Evolutionary conservation across 1,284 basidiomycete species (phyloP), one percentile per base, ranked within the genome.

Genomic region (Abortiporus biennis): DNA sequence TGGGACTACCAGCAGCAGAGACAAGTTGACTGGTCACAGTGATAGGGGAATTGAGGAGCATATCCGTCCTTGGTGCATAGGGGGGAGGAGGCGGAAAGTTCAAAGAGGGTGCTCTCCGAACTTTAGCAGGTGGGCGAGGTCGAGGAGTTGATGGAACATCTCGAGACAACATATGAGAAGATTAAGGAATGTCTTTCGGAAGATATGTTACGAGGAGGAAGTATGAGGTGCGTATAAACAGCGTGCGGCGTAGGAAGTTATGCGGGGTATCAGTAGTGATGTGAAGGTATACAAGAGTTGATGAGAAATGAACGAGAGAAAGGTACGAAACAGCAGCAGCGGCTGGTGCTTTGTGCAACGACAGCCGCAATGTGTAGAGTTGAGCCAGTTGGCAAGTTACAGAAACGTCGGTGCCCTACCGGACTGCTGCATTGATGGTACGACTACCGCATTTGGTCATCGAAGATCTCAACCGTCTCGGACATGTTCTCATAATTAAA

Each of bases 81-180:
- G 77, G 75, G 13, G 76, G 78, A 2, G 76, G 80, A 25, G 78
- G 76, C 6, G 52, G 51, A 33, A 54, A 52, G 34, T 58, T 54
- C 24, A 66, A 57, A 17, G 66, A 62, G 21, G 66, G 66, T 27
- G 64, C 45, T 38, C 74, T 69, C 38, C 78, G 70, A 19, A 67
- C 56, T 61, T 74, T 74, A 3, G 78, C 80, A 33, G 79, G 80
- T 5, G 80, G 80, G 5, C 74, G 68, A 3, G 79, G 78, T 15
- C 79, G 72, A 29, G 71, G 69, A 31, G 73, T 67, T 11, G 60
- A 61, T 20, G 65, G 60, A 17, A 59, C 54, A 39, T 64, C 61
- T 46, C 61, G 66, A 24, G 72, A 67, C 43, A 79, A 59, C 76
- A 80, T 79, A 21, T 34, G 43, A n/a, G n/a, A n/a, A n/a, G n/a